phyloP scores from a whole-genome alignment of 2,329 filamentous ascomycete genomes.

The Chalaropsis thielavioides region DNA sequence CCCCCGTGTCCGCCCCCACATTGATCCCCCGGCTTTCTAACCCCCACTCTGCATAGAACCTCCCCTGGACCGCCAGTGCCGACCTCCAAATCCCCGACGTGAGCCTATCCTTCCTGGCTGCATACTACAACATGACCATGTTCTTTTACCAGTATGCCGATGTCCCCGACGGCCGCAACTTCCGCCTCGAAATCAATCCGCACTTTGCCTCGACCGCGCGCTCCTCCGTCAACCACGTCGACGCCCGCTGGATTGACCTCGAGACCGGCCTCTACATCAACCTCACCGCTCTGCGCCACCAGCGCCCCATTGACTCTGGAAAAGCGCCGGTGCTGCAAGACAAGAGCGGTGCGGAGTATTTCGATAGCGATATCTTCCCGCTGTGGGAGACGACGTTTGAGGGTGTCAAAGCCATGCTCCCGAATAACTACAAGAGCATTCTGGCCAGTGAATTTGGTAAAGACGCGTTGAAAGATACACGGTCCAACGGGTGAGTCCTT shows the following conservation, averaged over 20 bases:
- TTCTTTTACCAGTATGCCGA: conserved; percentile 31
- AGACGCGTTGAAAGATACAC: conserved; percentile 35
- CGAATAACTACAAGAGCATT: conserved; percentile 45
- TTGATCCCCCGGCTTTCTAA: conserved; percentile 7
- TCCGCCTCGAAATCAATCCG: conserved; percentile 37
- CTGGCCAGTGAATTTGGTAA: conserved; percentile 43
- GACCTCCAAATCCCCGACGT: conserved; percentile 57
- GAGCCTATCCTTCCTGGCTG: conserved; percentile 52
- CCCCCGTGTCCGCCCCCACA: too few relatives aligned
- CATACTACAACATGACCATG: conserved; percentile 48
- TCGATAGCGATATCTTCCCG: conserved; percentile 47
- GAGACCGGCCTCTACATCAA: conserved; percentile 35
- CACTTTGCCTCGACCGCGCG: conserved; percentile 27
- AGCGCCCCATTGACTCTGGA: conserved; percentile 28
- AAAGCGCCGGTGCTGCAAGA: conserved; percentile 32
- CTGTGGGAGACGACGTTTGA: conserved; percentile 56
- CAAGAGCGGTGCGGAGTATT: conserved; percentile 38
- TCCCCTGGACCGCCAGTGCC: conserved; percentile 66
- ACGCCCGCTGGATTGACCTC: conserved; percentile 37
- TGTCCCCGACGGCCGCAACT: conserved; percentile 29
- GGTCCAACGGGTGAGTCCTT: conserved; percentile 37
- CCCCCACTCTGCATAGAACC: conserved; percentile 31
- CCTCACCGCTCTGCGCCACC: conserved; percentile 37
- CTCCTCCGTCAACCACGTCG: conserved; percentile 21
- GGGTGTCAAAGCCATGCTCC: conserved; percentile 50